Evolutionary conservation across 2,329 filamentous ascomycete genomes (phyloP).

Genomic region (Podosphaera xanthii): DNA sequence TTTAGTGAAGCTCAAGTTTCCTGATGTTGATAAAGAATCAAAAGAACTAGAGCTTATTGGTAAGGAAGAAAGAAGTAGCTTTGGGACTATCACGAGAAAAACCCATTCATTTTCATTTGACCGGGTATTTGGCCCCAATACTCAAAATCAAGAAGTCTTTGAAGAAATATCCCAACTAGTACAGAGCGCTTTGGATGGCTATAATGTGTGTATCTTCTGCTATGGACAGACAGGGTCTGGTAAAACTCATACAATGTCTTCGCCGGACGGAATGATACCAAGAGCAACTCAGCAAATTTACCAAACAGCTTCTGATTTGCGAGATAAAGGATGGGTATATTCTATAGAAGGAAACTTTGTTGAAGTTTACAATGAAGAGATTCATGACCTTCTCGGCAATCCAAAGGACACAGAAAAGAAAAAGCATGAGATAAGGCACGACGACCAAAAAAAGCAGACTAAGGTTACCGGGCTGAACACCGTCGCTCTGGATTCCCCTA

Average conservation of each 20-base stretch:
- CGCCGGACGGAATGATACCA: conserved; percentile 80
- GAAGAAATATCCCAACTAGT: conserved; percentile 93
- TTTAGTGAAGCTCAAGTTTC: conserved; percentile 54
- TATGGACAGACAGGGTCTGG: conserved; percentile 95
- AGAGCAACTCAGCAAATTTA: conserved; percentile 86
- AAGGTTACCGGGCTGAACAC: conserved; percentile 59
- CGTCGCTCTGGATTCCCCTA: conserved; percentile 54
- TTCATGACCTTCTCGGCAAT: conserved; percentile 67
- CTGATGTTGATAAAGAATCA: conserved; percentile 57
- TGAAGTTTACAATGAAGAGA: conserved; percentile 94
- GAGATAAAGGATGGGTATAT: conserved; percentile 86
- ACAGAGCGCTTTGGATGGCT: conserved; percentile 86
- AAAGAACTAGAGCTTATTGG: conserved; percentile 71
- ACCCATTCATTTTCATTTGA: conserved; percentile 80
- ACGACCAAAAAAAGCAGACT: conserved; percentile 60
- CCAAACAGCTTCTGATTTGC: conserved; percentile 57
- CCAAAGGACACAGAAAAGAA: conserved; percentile 52
- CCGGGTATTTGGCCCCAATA: conserved; percentile 60
- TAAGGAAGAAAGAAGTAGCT: conserved; percentile 60
- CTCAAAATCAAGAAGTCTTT: conserved; percentile 71
- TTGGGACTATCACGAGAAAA: conserved; percentile 55
- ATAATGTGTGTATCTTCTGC: conserved; percentile 97
- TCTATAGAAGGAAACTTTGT: conserved; percentile 87
- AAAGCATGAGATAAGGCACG: conserved; percentile 77
- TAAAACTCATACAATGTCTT: conserved; percentile 94